Conservation (phyloP, 2,329 filamentous ascomycete genomes). For the Thelonectria olida region DNA sequence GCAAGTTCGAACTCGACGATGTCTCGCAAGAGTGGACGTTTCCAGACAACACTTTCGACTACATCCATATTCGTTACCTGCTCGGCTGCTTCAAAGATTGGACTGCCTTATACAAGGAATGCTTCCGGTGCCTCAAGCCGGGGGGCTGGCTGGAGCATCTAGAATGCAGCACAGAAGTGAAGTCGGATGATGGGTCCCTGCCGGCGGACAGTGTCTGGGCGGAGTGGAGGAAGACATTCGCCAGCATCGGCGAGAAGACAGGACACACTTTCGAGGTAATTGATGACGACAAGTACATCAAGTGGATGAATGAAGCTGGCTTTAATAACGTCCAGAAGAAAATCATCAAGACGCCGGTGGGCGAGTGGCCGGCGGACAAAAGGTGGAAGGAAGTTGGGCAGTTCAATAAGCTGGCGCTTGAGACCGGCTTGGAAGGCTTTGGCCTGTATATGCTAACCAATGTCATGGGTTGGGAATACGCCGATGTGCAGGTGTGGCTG, state of each 20-base stretch:
- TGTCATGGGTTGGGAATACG: background rate
- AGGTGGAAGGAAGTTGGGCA: constrained; percentile 35
- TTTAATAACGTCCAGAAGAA: background rate
- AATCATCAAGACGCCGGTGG: constrained; percentile 33
- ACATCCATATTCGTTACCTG: constrained; percentile 66
- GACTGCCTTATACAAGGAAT: constrained; percentile 59
- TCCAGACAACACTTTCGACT: constrained; percentile 57
- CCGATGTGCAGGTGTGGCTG: background rate
- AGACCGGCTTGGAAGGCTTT: constrained; percentile 47
- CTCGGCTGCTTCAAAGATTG: constrained; percentile 65
- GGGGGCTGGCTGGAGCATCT: constrained; percentile 51
- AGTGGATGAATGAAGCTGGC: background rate
- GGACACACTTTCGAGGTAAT: constrained; percentile 34
- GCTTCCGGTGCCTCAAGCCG: constrained; percentile 61
- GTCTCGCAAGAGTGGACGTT: constrained; percentile 39
- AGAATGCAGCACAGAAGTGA: constrained; percentile 30
- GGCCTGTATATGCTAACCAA: background rate
- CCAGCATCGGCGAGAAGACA: constrained; percentile 7
- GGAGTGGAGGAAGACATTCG: constrained; percentile 31
- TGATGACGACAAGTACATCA: background rate
- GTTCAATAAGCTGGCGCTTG: constrained; percentile 42
- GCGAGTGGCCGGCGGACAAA: constrained; percentile 32
- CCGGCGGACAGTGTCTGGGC: constrained; percentile 31
- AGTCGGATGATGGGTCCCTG: constrained; percentile 41
- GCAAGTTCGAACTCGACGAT: constrained; percentile 51